phyloP scores from a whole-genome alignment of 495 filamentous ascomycete species.

The Tuber aestivum region DNA sequence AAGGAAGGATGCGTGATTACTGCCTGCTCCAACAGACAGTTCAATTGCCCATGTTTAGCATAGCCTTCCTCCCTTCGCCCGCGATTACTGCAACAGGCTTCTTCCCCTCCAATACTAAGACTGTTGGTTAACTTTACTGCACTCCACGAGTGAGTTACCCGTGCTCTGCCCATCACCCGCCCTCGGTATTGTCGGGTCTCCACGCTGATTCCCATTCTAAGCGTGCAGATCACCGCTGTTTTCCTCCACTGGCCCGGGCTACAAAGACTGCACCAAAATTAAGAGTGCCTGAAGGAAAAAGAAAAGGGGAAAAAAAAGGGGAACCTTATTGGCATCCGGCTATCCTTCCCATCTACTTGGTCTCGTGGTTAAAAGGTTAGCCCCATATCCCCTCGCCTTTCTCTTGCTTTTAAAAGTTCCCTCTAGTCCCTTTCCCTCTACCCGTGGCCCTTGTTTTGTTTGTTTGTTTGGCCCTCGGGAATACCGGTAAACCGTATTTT shows the following conservation, averaged over 20 bases:
- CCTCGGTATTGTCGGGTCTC: slow-evolving; percentile 1
- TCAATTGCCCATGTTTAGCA: neutral
- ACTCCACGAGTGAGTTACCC: too few species aligned
- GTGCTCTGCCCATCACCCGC: slow-evolving; percentile 1
- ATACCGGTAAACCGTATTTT: neutral
- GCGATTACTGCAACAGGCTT: neutral
- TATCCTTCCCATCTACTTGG: neutral
- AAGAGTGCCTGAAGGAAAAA: neutral
- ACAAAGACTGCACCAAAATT: neutral
- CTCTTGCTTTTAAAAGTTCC: neutral
- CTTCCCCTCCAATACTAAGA: slow-evolving; percentile 5
- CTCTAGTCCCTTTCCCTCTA: neutral
- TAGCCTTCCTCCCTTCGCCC: slow-evolving; percentile 14
- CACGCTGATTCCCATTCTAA: neutral
- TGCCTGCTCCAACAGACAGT: neutral
- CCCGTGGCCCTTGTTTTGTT: neutral
- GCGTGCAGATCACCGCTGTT: neutral
- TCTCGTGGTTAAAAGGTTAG: slow-evolving; percentile 5
- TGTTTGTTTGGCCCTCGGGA: slow-evolving; percentile 2
- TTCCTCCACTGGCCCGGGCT: neutral
- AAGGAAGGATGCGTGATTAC: neutral
- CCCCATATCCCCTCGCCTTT: neutral
- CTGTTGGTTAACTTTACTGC: slow-evolving; percentile 9
- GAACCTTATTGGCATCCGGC: neutral
- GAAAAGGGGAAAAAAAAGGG: neutral